Conservation (phyloP, 1,284 basidiomycete genomes). For the Cutaneotrichosporon spelunceum region DNA sequence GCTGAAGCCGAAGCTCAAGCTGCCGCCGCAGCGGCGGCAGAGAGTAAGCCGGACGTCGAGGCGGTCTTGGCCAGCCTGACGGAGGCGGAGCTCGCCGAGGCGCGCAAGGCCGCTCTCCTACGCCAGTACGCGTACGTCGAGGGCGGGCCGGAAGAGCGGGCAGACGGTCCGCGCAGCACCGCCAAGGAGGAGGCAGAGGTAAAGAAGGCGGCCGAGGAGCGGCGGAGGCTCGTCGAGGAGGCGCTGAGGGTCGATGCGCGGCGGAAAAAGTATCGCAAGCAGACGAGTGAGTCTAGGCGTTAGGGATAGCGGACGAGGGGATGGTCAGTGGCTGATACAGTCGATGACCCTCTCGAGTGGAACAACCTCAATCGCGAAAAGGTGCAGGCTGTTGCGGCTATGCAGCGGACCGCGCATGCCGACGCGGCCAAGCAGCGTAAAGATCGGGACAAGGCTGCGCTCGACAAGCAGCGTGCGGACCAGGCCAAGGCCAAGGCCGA, state of each 20-base stretch:
- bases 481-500: constrained; percentile 50
- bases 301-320: too few species aligned
- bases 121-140: constrained; percentile 51
- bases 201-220: constrained; percentile 44
- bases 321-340: constrained; percentile 19
- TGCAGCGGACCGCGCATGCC: constrained; percentile 44
- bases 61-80: constrained; percentile 39
- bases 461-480: constrained; percentile 51
- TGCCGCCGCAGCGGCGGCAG: constrained; percentile 14
- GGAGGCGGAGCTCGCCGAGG: constrained; percentile 44
- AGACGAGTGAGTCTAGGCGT: constrained; percentile 25
- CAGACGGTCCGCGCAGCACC: constrained; percentile 24
- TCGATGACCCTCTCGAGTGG: constrained; percentile 36
- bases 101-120: constrained; percentile 39
- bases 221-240: constrained; percentile 39
- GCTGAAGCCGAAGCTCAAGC: constrained; percentile 27
- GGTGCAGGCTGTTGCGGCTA: constrained; percentile 36
- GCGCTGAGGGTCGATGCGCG: constrained; percentile 45
- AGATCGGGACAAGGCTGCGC: constrained; percentile 46
- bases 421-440: constrained; percentile 35
- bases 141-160: constrained; percentile 27
- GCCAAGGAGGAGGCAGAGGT: constrained; percentile 35
- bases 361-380: constrained; percentile 50
- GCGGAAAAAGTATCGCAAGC: constrained; percentile 48
- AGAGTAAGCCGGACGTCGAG: constrained; percentile 22